phyloP scores from a whole-genome alignment of 78 protist genomes.

The Mastigamoeba balamuthi region DNA sequence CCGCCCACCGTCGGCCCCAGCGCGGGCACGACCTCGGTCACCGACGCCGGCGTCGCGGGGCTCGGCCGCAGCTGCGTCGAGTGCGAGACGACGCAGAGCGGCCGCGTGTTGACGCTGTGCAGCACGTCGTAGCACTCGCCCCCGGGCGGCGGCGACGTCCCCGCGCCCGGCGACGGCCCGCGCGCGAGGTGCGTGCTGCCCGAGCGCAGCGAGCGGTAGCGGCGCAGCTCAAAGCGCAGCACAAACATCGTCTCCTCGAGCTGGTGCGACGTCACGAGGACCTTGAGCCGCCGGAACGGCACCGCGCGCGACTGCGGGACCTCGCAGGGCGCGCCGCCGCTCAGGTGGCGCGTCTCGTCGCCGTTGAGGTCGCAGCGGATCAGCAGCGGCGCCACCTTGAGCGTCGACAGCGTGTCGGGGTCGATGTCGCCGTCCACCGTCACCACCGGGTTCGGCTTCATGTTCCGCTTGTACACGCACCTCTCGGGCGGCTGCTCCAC shows the following conservation, averaged over 20 bases:
- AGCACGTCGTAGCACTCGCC: constrained; percentile 2
- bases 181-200: neutral
- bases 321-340: constrained; percentile 17
- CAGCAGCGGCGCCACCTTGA: neutral
- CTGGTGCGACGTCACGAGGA: constrained; percentile 51
- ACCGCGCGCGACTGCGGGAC: constrained; percentile 21
- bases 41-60: constrained; percentile 15
- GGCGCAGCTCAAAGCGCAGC: constrained; percentile 49
- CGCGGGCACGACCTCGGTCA: constrained; percentile 32
- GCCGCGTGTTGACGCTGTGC: constrained; percentile 15
- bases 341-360: constrained; percentile 47
- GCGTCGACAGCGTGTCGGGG: neutral
- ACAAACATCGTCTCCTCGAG: constrained; percentile 52
- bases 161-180: too few relatives aligned
- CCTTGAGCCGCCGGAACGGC: constrained; percentile 31
- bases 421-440: constrained; percentile 30
- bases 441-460: constrained; percentile 57
- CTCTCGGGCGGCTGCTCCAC: constrained; percentile 64
- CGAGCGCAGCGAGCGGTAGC: neutral
- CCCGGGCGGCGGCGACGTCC: neutral
- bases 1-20: constrained; percentile 48
- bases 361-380: neutral
- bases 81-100: constrained; percentile 47
- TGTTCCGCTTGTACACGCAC: constrained; percentile 50
- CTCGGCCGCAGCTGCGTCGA: constrained; percentile 24